These are phyloP conservation scores for Aureobasidium sp. DNA, from an alignment of 2,329 filamentous ascomycete species.

Conservation along the genomic window DNA sequence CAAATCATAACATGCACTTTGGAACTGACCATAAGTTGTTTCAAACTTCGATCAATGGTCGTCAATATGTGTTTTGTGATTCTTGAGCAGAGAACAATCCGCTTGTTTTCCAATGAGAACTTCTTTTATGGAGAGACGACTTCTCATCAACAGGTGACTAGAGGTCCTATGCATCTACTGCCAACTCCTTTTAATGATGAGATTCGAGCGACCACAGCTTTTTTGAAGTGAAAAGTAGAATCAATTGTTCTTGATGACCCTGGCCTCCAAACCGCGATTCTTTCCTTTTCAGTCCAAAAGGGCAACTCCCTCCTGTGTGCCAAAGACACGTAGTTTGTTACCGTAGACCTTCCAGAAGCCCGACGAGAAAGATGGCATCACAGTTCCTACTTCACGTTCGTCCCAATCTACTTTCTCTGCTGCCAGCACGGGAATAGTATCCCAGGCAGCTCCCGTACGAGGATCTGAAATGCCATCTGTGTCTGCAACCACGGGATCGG, in stretches of 20 bases:
- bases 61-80: too few species aligned
- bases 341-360: slow-evolving; percentile 53
- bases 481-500: slow-evolving; percentile 9
- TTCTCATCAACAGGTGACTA: too few species aligned
- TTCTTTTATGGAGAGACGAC: too few species aligned
- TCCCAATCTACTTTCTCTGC: not conserved
- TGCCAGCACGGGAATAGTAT: not conserved
- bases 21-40: too few species aligned
- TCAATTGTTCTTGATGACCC: too few species aligned
- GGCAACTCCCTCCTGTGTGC: slow-evolving; percentile 46
- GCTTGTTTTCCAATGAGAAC: too few species aligned
- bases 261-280: too few species aligned
- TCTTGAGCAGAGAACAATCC: too few species aligned
- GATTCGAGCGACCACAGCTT: not conserved
- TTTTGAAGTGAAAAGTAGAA: not conserved
- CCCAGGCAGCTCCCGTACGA: not conserved
- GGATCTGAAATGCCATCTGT: slow-evolving; percentile 12
- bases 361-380: slow-evolving; percentile 45
- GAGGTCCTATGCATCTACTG: too few species aligned
- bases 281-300: not conserved
- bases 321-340: slow-evolving; percentile 55
- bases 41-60: too few species aligned
- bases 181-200: too few species aligned
- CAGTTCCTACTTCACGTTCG: not conserved
- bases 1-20: too few species aligned